Percentiles rank a stretch among this genome's conserved stretches.
phyloP scores from a whole-genome alignment of 306 rosid species.

The Castanea sativa region DNA sequence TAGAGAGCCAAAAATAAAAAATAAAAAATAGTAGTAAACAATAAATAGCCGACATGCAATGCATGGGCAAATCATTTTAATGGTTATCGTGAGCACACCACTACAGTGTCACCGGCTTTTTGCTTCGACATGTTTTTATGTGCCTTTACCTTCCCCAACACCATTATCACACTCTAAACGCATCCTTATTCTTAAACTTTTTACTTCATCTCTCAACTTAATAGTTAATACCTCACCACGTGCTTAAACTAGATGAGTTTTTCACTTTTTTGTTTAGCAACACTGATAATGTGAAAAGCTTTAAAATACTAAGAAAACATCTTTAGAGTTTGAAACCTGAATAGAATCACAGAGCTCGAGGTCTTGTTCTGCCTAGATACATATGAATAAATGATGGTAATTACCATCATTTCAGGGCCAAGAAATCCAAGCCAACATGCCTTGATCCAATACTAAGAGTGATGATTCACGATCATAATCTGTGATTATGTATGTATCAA shows the following conservation, averaged over 20 bases:
- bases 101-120: conserved; percentile 39
- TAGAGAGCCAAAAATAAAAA: neutral
- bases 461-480: no score
- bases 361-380: neutral
- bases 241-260: neutral
- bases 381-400: no score
- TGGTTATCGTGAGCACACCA: conserved; percentile 33
- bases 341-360: neutral
- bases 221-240: neutral
- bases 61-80: conserved; percentile 22
- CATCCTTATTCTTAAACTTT: neutral
- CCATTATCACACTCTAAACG: conserved; percentile 21
- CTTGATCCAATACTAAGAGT: neutral
- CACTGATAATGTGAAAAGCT: neutral
- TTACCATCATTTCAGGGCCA: neutral
- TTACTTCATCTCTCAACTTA: neutral
- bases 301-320: neutral
- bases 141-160: conserved; percentile 43
- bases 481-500: no score
- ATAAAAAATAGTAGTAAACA: neutral
- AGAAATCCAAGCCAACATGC: neutral
- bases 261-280: neutral
- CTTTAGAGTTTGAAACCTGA: neutral
- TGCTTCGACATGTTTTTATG: conserved; percentile 36
- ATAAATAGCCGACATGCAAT: conserved; percentile 43